phyloP scores from a whole-genome alignment of 1,284 basidiomycete species.

The Grifola frondosa region DNA sequence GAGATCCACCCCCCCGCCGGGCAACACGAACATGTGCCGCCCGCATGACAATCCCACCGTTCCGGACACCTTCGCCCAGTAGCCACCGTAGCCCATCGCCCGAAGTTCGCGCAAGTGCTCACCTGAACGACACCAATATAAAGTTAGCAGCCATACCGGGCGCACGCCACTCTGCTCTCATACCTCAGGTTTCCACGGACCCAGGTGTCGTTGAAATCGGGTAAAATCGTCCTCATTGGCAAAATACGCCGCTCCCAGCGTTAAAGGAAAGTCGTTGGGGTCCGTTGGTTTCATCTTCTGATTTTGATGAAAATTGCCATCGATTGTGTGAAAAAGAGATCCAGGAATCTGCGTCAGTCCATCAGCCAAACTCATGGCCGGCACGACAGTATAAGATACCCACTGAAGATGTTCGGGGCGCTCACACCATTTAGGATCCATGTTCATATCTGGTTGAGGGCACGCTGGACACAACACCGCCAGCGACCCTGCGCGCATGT shows the following conservation, averaged over 20 bases:
- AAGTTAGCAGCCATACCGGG: too few species aligned
- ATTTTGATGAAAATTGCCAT: constrained; percentile 14
- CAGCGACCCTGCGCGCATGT: not conserved
- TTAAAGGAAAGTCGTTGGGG: constrained; percentile 5
- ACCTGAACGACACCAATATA: too few species aligned
- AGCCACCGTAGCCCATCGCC: constrained; percentile 8
- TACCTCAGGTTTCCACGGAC: not conserved
- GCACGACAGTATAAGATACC: not conserved
- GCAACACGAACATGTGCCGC: constrained; percentile 4
- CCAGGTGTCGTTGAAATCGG: not conserved
- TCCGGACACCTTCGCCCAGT: constrained; percentile 2
- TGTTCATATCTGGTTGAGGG: constrained; percentile 17
- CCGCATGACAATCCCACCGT: constrained; percentile 1
- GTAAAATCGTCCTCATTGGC: constrained; percentile 9
- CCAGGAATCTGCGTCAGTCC: constrained; percentile 2
- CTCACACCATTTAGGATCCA: constrained; percentile 10
- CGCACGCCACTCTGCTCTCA: not conserved
- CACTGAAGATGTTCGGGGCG: not conserved
- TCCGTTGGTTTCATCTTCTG: constrained; percentile 7
- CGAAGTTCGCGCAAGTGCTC: constrained; percentile 5
- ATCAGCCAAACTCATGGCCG: too few species aligned
- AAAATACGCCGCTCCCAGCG: constrained; percentile 7
- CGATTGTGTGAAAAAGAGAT: constrained; percentile 5
- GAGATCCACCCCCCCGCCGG: constrained; percentile 1
- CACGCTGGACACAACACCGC: constrained; percentile 10